Conservation (phyloP, 345 rosid species). For the Isatis tinctoria region DNA sequence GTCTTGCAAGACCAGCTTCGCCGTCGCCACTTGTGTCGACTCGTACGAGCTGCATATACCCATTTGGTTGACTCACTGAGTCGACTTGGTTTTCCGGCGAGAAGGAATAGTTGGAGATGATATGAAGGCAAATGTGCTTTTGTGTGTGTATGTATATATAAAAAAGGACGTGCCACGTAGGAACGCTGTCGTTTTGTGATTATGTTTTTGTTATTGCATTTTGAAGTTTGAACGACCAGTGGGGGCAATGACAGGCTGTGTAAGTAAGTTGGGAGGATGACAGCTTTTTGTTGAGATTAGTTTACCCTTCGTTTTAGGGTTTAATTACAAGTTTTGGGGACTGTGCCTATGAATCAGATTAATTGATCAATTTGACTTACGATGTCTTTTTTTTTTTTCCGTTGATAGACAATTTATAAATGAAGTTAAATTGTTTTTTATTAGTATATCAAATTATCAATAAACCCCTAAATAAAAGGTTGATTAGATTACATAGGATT, state of each 20-base stretch:
- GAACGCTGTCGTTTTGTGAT: conserved; percentile 30
- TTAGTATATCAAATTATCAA: no score
- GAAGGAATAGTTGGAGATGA: not conserved
- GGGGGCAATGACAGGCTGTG: conserved; percentile 55
- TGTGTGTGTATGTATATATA: conserved; percentile 16
- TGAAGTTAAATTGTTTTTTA: not conserved
- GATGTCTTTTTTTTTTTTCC: not conserved
- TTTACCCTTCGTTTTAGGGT: not conserved
- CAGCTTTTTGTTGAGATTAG: conserved; percentile 6
- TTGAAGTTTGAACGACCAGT: conserved; percentile 50
- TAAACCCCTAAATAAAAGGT: no score
- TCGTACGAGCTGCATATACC: conserved; percentile 85
- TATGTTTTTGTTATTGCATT: not conserved
- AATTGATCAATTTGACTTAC: not conserved
- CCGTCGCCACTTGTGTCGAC: conserved; percentile 58
- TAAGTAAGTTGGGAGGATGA: conserved; percentile 18
- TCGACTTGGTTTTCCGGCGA: not conserved
- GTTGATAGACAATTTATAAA: not conserved
- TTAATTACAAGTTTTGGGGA: conserved; percentile 11
- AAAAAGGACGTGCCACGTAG: conserved; percentile 32
- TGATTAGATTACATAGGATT: no score
- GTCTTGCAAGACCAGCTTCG: conserved; percentile 70
- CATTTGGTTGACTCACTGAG: conserved; percentile 38
- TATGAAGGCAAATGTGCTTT: not conserved
- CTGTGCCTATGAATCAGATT: not conserved